Evolutionary conservation across 2,329 filamentous ascomycete genomes (phyloP).

Genomic region (Balansia obtecta): DNA sequence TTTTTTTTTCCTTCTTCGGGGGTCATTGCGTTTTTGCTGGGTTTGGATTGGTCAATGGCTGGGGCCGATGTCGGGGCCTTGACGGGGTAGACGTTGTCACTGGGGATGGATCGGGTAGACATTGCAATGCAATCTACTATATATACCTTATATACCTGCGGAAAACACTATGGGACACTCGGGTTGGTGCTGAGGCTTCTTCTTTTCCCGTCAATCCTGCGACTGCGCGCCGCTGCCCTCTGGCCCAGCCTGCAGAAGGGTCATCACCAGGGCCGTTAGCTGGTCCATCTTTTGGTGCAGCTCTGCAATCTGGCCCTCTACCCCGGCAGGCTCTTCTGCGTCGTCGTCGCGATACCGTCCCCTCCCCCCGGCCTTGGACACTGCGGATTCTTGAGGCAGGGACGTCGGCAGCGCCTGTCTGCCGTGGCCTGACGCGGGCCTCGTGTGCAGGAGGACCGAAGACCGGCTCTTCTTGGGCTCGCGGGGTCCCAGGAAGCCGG

Average conservation of each 20-base stretch:
- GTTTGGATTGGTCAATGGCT: too few relatives aligned
- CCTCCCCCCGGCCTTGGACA: slow-evolving; percentile 8
- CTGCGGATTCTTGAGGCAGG: slow-evolving; percentile 9
- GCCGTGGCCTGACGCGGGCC: slow-evolving; percentile 8
- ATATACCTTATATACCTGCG: too few relatives aligned
- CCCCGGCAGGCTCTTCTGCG: slow-evolving; percentile 25
- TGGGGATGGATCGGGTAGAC: too few relatives aligned
- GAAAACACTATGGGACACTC: too few relatives aligned
- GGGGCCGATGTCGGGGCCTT: too few relatives aligned
- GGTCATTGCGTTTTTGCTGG: too few relatives aligned
- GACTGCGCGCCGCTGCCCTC: neutral
- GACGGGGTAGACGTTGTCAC: too few relatives aligned
- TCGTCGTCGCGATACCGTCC: slow-evolving; percentile 19
- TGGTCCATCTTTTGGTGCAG: slow-evolving; percentile 46
- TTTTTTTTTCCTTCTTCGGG: too few relatives aligned
- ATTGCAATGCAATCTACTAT: too few relatives aligned
- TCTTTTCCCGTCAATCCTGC: neutral
- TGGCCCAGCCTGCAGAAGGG: slow-evolving; percentile 30
- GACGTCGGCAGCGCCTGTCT: slow-evolving; percentile 6
- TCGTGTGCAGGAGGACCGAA: slow-evolving; percentile 9
- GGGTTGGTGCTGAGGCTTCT: too few relatives aligned
- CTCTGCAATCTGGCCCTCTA: slow-evolving; percentile 41
- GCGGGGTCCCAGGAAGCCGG: slow-evolving; percentile 35
- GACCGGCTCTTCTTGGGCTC: slow-evolving; percentile 14
- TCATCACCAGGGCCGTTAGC: slow-evolving; percentile 7